Evolutionary conservation across 352 stramenopile genomes (phyloP), one percentile per base, ranked within the genome.

Genomic region (Pythium diclinum): DNA sequence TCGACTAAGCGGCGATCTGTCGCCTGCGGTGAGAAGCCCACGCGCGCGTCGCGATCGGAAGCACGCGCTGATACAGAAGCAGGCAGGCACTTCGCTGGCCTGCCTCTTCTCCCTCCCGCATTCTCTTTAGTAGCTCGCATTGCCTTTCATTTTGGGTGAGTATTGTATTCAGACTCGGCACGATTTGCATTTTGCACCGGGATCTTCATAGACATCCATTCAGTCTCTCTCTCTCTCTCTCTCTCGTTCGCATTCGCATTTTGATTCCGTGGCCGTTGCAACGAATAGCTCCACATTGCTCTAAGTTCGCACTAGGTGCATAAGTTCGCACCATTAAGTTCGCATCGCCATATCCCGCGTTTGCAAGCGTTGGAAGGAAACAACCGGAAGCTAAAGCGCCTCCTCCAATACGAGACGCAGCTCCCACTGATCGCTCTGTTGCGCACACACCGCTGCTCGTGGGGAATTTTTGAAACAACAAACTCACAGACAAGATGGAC

Each of bases 1-100:
- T 95, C 56, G 86, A 95, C 63, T 95, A 93, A 81, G 68, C 51
- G 13, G 19, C 25, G 5, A 16, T 2, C 34, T 17, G 61, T 25
- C 17, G 14, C 49, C 9, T 23, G 25, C 25, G 25, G 25, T 28
- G 32, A 25, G 36, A 25, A 6, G 38, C 23, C 36, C 11, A 42
- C 36, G 16, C 36, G 36, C 33, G 23, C 14, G 59, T 55, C 48
- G 47, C 23, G 60, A 30, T 55, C 36, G 30, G 21, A 40, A 34
- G 40, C 59, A 28, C 33, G 25, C 25, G 28, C 34, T 34, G 44
- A 56, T 19, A 33, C 13, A 21, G 23, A 2, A 23, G 7, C 34
- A 42, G 34, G 14, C 34, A 42, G 14, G 34, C 14, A 42, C 44
- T 59, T 23, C 44, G 11, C 34, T 19, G 21, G 10, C 14, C 19